Evolutionary conservation across 768 basidiomycete species (phyloP).

Genomic region (Trametes cubensis): DNA sequence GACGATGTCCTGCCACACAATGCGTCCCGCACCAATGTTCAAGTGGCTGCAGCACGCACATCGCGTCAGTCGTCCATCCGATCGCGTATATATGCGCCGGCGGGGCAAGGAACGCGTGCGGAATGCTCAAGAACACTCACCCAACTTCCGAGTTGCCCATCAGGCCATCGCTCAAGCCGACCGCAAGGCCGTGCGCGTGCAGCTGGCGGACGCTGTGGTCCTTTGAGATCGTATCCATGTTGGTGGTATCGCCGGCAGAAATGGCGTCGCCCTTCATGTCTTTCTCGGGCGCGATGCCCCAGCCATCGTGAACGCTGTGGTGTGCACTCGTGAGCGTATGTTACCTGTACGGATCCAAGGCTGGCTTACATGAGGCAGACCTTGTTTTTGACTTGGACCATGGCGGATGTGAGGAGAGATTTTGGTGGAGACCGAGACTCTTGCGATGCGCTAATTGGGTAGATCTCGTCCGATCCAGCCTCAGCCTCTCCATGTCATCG

Average conservation of each 20-base stretch:
- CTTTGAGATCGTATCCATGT: conserved; percentile 88
- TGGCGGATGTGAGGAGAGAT: conserved; percentile 23
- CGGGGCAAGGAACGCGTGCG: neutral
- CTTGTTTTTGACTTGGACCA: conserved; percentile 76
- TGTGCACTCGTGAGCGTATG: neutral
- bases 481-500: conserved; percentile 14
- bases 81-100: neutral
- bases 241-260: conserved; percentile 76
- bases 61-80: conserved; percentile 2
- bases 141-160: conserved; percentile 99
- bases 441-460: neutral
- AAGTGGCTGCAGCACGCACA: conserved; percentile 62
- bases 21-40: conserved; percentile 92
- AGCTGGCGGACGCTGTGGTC: conserved; percentile 73
- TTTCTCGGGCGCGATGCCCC: conserved; percentile 74
- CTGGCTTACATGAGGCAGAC: conserved; percentile 82
- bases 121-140: conserved; percentile 46
- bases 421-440: neutral
- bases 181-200: conserved; percentile 86
- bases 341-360: neutral
- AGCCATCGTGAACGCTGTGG: conserved; percentile 90
- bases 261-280: conserved; percentile 89
- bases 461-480: neutral
- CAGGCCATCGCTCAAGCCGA: conserved; percentile 88
- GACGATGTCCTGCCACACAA: conserved; percentile 98